Conservation (phyloP, 768 basidiomycete species). For the Leucosporidium yakuticum region DNA sequence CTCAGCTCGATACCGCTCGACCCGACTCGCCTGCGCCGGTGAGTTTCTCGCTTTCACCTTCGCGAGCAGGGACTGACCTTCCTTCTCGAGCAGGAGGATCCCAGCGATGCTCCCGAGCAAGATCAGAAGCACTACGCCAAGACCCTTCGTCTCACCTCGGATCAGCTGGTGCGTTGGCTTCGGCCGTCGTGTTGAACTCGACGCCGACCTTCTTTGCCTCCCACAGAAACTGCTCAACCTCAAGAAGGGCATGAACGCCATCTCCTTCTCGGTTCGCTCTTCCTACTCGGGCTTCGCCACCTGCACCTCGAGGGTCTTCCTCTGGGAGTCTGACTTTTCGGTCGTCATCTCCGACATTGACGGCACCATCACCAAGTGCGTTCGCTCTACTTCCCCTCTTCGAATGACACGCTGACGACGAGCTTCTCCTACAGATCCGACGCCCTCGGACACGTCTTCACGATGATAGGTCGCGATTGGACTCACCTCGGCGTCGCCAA, state of each 20-base stretch:
- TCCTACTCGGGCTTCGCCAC: slow-evolving; percentile 65
- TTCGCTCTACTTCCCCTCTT: slow-evolving; percentile 6
- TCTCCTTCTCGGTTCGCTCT: slow-evolving; percentile 86
- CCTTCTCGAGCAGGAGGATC: not conserved
- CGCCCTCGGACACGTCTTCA: slow-evolving; percentile 91
- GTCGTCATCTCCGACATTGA: slow-evolving; percentile 97
- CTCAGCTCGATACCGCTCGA: not conserved
- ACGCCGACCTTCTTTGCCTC: too few species aligned
- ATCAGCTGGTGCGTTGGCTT: slow-evolving; percentile 66
- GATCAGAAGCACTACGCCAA: slow-evolving; percentile 66
- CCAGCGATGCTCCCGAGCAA: not conserved
- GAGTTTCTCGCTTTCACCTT: not conserved
- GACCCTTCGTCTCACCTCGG: slow-evolving; percentile 84
- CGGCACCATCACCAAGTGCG: slow-evolving; percentile 95
- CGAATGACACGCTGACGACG: not conserved
- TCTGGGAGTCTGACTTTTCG: slow-evolving; percentile 87
- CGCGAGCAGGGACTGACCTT: not conserved
- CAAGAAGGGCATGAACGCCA: slow-evolving; percentile 78
- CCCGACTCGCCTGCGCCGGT: not conserved
- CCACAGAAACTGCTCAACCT: slow-evolving; percentile 73
- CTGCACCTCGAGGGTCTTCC: slow-evolving; percentile 85
- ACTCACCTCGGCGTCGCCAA: slow-evolving; percentile 96
- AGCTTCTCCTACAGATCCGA: slow-evolving; percentile 62
- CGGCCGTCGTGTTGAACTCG: not conserved
- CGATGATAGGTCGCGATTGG: slow-evolving; percentile 97